These are phyloP conservation scores for Castanopsis chinensis DNA, from an alignment of 306 rosid species.

Conservation along the genomic window DNA sequence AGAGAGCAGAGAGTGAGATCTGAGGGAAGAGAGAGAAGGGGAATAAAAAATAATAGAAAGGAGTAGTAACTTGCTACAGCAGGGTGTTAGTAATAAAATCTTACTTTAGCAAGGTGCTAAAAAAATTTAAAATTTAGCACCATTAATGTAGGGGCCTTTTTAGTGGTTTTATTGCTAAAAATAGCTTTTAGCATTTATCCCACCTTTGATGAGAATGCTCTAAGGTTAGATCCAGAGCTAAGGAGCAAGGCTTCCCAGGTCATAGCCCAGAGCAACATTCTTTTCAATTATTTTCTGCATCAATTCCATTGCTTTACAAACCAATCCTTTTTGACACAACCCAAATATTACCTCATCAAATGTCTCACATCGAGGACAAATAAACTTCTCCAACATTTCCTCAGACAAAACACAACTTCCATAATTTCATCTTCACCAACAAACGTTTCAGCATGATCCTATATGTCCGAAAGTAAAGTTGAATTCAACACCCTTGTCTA, in stretches of 20 bases:
- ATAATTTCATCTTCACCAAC: slow-evolving; percentile 43
- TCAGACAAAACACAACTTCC: slow-evolving; percentile 55
- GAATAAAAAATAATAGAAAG: too few species aligned
- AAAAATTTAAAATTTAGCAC: too few species aligned
- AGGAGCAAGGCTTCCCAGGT: slow-evolving; percentile 64
- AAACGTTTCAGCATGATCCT: slow-evolving; percentile 60
- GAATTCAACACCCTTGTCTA: slow-evolving; percentile 46
- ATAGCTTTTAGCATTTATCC: too few species aligned
- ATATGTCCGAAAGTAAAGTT: slow-evolving; percentile 55
- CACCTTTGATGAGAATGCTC: too few species aligned
- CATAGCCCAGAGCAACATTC: slow-evolving; percentile 48
- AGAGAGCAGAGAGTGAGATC: too few species aligned
- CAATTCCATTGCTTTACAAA: slow-evolving; percentile 46
- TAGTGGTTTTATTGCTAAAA: too few species aligned
- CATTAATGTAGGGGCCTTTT: too few species aligned
- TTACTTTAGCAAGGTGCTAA: too few species aligned
- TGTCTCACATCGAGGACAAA: slow-evolving; percentile 41
- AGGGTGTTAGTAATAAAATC: too few species aligned
- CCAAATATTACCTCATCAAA: slow-evolving; percentile 51
- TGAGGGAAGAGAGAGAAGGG: too few species aligned
- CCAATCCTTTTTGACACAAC: slow-evolving; percentile 56
- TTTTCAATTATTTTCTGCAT: slow-evolving; percentile 39
- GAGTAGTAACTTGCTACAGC: too few species aligned
- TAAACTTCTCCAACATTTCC: slow-evolving; percentile 57
- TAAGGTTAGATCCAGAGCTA: slow-evolving; percentile 28